Conservation (phyloP, 495 filamentous ascomycete species). For the Clavariopsis aquatica region DNA sequence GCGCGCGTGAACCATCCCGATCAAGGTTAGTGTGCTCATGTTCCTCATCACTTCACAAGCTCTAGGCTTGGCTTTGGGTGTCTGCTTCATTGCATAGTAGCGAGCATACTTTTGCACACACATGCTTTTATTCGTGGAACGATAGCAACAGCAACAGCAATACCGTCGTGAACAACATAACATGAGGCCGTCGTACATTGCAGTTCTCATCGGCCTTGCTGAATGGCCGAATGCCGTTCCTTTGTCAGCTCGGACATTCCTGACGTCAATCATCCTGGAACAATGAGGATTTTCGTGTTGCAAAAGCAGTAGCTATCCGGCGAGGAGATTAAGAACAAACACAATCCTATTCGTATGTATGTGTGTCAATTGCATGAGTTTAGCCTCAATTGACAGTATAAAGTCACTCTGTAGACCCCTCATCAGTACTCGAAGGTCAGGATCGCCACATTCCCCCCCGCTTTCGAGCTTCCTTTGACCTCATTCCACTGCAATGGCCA, state of each 20-base stretch:
- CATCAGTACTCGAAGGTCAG: background rate
- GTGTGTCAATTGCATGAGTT: background rate
- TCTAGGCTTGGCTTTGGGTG: background rate
- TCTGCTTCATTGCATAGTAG: too few relatives aligned
- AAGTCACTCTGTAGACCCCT: background rate
- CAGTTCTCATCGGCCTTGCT: too few relatives aligned
- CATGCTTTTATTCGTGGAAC: too few relatives aligned
- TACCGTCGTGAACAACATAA: too few relatives aligned
- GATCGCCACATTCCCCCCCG: background rate
- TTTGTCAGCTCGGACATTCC: background rate
- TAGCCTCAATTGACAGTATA: background rate
- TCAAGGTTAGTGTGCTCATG: background rate
- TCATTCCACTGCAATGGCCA: slow-evolving; percentile 9
- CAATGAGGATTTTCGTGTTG: background rate
- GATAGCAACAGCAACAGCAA: too few relatives aligned
- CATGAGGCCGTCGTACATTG: too few relatives aligned
- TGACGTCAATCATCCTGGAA: background rate
- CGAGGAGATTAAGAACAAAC: background rate
- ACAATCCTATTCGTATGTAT: background rate
- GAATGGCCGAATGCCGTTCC: too few relatives aligned
- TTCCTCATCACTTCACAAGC: background rate
- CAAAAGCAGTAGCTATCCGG: background rate
- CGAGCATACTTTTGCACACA: too few relatives aligned
- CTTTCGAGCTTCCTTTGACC: background rate
- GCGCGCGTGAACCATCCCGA: background rate